phyloP scores from a whole-genome alignment of 305 asterid species.

The Fraxinus baroniana region DNA sequence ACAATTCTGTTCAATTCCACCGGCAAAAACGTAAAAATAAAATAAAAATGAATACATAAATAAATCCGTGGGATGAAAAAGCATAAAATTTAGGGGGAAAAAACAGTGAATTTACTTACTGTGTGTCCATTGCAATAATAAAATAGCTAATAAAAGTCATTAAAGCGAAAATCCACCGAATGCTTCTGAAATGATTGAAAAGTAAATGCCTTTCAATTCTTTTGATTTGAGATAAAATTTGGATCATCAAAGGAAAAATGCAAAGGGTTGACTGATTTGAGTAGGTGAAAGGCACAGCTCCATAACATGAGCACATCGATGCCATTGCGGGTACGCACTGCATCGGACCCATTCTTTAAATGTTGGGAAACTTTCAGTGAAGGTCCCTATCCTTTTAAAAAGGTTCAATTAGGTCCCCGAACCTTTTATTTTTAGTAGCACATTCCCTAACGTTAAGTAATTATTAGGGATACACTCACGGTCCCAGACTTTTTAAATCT shows the following conservation, averaged over 20 bases:
- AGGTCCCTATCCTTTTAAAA: background rate
- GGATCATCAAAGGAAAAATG: background rate
- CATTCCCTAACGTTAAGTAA: background rate
- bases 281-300: background rate
- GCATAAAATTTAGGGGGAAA: slow-evolving; percentile 24
- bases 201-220: background rate
- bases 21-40: slow-evolving; percentile 25
- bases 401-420: background rate
- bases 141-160: background rate
- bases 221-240: background rate
- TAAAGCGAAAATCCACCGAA: background rate
- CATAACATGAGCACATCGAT: background rate
- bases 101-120: slow-evolving; percentile 22
- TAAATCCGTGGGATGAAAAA: background rate
- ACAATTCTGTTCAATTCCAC: slow-evolving; percentile 30
- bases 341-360: background rate
- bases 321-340: background rate
- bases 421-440: background rate
- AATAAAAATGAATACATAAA: background rate
- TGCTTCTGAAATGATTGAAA: slow-evolving; percentile 5
- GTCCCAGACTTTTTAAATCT: too few species aligned
- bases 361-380: background rate
- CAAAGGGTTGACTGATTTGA: background rate
- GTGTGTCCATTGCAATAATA: background rate
- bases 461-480: too few species aligned